These are phyloP conservation scores for Annulohypoxylon stygium DNA, from an alignment of 495 filamentous ascomycete genomes.

Conservation along the genomic window DNA sequence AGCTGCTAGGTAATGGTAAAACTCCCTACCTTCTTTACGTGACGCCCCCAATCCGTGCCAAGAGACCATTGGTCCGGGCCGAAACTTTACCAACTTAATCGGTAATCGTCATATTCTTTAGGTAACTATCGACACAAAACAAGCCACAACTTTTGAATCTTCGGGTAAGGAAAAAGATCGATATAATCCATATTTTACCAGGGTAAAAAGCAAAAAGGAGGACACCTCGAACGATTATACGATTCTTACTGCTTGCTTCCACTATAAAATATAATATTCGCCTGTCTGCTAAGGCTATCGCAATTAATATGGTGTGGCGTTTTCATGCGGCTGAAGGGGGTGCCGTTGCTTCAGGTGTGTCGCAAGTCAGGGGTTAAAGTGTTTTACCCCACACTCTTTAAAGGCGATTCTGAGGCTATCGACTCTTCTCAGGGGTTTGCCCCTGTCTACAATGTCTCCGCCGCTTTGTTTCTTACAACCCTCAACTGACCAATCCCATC, in stretches of 20 bases:
- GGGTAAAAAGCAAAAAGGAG: background rate
- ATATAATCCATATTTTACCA: background rate
- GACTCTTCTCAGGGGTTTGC: conserved; percentile 25
- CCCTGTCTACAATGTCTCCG: conserved; percentile 20
- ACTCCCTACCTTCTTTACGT: conserved; percentile 1
- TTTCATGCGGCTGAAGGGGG: conserved; percentile 44
- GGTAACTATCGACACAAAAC: background rate
- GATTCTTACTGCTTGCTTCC: background rate
- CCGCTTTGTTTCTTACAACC: conserved; percentile 38
- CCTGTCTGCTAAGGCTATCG: background rate
- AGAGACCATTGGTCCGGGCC: background rate
- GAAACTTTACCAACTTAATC: conserved; percentile 7
- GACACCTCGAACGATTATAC: background rate
- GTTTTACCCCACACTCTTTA: conserved; percentile 49
- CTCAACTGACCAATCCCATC: conserved; percentile 52
- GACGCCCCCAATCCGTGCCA: conserved; percentile 9
- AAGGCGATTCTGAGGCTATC: conserved; percentile 40
- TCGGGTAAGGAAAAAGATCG: background rate
- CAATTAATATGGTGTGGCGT: conserved; percentile 30
- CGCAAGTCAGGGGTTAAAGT: conserved; percentile 61
- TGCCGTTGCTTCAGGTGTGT: conserved; percentile 61
- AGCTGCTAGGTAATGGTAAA: conserved; percentile 1
- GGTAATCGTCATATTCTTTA: conserved; percentile 5
- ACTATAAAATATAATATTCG: background rate
- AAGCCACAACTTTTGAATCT: background rate